A percentile compares a stretch with the other conserved stretches of the same genome.
These are phyloP conservation scores for Rhizopogon roseolus DNA, from an alignment of 768 basidiomycete species.

Conservation along the genomic window DNA sequence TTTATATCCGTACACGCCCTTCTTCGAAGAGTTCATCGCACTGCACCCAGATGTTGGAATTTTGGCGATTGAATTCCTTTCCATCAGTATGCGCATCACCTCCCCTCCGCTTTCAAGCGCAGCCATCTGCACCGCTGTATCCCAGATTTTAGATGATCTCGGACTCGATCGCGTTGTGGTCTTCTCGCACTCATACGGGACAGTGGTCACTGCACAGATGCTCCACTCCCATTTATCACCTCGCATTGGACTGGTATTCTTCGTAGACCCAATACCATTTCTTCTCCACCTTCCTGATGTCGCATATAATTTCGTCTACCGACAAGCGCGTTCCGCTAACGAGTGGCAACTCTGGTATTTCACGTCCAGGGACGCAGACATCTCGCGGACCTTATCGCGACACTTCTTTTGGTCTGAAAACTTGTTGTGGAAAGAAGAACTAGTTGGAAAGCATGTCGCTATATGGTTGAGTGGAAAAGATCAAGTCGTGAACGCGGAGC, in stretches of 20 bases:
- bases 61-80: conserved; percentile 54
- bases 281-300: conserved; percentile 59
- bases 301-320: conserved; percentile 64
- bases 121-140: conserved; percentile 38
- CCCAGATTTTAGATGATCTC: conserved; percentile 40
- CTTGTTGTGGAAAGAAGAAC: conserved; percentile 55
- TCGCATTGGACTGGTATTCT: conserved; percentile 39
- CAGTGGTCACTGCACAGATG: conserved; percentile 51
- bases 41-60: conserved; percentile 51
- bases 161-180: conserved; percentile 36
- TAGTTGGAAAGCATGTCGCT: conserved; percentile 27
- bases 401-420: conserved; percentile 68
- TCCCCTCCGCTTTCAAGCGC: conserved; percentile 39
- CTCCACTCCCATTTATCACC: conserved; percentile 32
- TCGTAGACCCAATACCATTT: conserved; percentile 65
- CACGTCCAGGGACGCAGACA: conserved; percentile 57
- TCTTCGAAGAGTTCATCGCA: conserved; percentile 41
- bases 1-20: conserved; percentile 49
- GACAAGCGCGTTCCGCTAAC: conserved; percentile 43
- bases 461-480: conserved; percentile 36
- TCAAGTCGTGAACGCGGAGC: conserved; percentile 36
- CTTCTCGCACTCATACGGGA: conserved; percentile 60
- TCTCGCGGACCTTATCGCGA: conserved; percentile 51
- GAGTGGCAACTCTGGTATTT: conserved; percentile 72
- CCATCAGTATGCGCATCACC: conserved; percentile 59